Base-by-base conservation (phyloP, 139 green algal species). In the Protoeuglena noctilucae region DNA sequence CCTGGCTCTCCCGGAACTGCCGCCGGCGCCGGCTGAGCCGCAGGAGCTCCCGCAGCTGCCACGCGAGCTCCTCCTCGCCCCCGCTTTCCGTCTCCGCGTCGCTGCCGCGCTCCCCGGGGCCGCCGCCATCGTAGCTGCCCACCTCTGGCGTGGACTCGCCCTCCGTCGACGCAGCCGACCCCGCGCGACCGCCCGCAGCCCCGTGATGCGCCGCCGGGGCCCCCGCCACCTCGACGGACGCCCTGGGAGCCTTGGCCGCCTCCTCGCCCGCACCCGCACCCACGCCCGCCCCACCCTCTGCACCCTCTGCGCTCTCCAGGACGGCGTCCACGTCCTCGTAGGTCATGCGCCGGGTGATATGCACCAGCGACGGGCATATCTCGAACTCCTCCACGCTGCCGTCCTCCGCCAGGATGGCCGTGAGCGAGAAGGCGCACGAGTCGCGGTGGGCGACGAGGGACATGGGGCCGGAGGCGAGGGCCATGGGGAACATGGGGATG, bases 401-500 rank as follows among this genome's bases (percentile, higher is more conserved):
- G 29, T 87, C 81, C 1, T 40, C 23, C 2, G 41, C 25, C 27
- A 93, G 63, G 5, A 56, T 46, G 9, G 72, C 66, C 19, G 70
- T 48, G 9, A 93, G 52, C 47, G 59, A 81, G 48, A 93, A 54
- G 1, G 80, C 79, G 26, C 69, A 61, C 28, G 58, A 65, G 3
- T 54, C 51, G 34, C 63, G 3, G 30, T 56, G 69, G 29, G 58
- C 25, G 1, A 53, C 23, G 49, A 94, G 57, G 59, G 71, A 87
- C 70, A 94, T 94, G 3, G 72, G 72, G 12, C 79, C 84, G 48
- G 73, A 63, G 14, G 85, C 74, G 31, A 95, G 68, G 19, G 2
- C 18, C 2, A 51, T 30, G 0, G 86, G 86, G 60, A 95, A 89
- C 86, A 95, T 95, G 48, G 75, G 73, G 6, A 88, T 43, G 18